Evolutionary conservation across 1,139 yeast genomes (phyloP).

Genomic region (Geotrichum cucujoidarum): DNA sequence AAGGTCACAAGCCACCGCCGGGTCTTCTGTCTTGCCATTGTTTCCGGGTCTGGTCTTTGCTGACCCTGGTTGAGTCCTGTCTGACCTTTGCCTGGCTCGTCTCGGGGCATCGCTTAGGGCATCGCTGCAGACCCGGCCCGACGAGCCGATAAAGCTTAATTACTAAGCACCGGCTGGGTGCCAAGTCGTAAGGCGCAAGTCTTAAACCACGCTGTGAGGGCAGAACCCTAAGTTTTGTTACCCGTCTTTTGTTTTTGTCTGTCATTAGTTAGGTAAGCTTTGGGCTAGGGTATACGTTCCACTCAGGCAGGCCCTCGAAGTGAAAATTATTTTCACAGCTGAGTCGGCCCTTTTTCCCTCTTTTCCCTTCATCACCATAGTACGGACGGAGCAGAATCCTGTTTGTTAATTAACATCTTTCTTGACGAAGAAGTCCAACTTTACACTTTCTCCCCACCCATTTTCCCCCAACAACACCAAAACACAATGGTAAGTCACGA

Average conservation of each 20-base stretch:
- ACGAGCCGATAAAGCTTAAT: no score
- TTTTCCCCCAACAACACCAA: not conserved
- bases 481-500: slow-evolving; percentile 20
- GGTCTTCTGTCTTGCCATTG: no score
- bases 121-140: no score
- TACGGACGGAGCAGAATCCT: slow-evolving; percentile 23
- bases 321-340: slow-evolving; percentile 5
- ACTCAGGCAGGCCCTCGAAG: not conserved
- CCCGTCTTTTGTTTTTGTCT: no score
- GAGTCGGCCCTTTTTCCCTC: not conserved
- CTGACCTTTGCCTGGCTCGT: no score
- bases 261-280: no score
- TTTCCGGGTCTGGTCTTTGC: no score
- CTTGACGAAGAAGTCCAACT: slow-evolving; percentile 22
- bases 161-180: no score
- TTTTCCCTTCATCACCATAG: slow-evolving; percentile 9
- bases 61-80: no score
- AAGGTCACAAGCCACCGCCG: no score
- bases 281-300: slow-evolving; percentile 3
- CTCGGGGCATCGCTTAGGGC: no score
- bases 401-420: slow-evolving; percentile 20
- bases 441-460: not conserved
- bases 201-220: slow-evolving; percentile 13
- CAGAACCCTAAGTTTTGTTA: not conserved
- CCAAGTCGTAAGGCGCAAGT: no score